Percentiles rank a stretch among this genome's conserved stretches.
phyloP scores from a whole-genome alignment of 345 rosid species.

The Aquilaria sinensis region DNA sequence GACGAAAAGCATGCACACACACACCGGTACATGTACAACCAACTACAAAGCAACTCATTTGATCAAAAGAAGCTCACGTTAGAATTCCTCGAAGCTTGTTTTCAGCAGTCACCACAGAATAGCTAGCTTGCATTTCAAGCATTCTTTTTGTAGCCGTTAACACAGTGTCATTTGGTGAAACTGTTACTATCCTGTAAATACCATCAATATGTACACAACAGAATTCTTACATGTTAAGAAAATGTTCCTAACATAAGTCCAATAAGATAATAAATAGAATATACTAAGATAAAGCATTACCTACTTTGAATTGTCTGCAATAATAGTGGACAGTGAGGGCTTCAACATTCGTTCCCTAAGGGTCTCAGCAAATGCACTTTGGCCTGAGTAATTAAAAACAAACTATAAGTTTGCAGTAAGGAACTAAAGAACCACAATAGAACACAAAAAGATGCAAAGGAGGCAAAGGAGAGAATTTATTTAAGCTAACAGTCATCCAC shows the following conservation, averaged over 20 bases:
- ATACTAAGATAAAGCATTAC: slow-evolving; percentile 45
- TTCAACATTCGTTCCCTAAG: slow-evolving; percentile 78
- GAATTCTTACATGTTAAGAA: not conserved
- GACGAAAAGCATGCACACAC: too few species aligned
- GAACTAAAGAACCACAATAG: too few species aligned
- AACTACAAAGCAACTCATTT: too few species aligned
- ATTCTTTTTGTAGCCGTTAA: slow-evolving; percentile 62
- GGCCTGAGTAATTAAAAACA: slow-evolving; percentile 33
- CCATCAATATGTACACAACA: slow-evolving; percentile 14
- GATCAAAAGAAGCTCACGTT: slow-evolving; percentile 46
- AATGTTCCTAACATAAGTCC: slow-evolving; percentile 5
- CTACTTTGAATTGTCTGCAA: slow-evolving; percentile 89
- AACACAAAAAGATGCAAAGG: not conserved
- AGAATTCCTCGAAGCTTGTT: slow-evolving; percentile 69
- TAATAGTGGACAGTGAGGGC: slow-evolving; percentile 76
- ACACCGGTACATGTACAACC: too few species aligned
- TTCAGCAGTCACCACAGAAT: slow-evolving; percentile 64
- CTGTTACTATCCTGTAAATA: slow-evolving; percentile 63
- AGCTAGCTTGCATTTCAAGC: slow-evolving; percentile 66
- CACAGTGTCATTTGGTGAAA: slow-evolving; percentile 71
- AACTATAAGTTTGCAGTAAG: not conserved
- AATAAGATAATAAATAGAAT: slow-evolving; percentile 1
- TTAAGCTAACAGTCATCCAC: slow-evolving; percentile 8
- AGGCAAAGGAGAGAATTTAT: not conserved
- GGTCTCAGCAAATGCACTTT: slow-evolving; percentile 72